phyloP scores from a whole-genome alignment of 75 land plant species.

The Azolla pinnata region DNA sequence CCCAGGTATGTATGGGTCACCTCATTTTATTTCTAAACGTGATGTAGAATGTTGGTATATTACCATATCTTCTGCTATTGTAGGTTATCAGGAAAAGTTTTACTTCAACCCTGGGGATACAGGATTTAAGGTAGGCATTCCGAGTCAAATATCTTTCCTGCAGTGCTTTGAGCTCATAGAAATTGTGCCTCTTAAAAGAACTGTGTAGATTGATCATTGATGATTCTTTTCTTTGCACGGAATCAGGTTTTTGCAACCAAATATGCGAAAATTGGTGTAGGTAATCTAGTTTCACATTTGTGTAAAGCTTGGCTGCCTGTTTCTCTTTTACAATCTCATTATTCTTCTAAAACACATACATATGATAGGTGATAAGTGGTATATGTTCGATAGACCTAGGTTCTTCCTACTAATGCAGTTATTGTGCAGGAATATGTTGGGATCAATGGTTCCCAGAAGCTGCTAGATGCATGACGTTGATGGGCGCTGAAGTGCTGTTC shows the following conservation, averaged over 20 bases:
- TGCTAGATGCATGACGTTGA: conserved; percentile 63
- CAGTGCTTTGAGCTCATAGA: not conserved
- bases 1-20: conserved; percentile 49
- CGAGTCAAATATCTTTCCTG: no score
- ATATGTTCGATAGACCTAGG: no score
- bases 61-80: conserved; percentile 3
- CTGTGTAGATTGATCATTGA: not conserved
- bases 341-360: not conserved
- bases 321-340: not conserved
- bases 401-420: no score
- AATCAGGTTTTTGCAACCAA: conserved; percentile 78
- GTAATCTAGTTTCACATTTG: conserved; percentile 27
- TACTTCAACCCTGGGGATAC: conserved; percentile 99
- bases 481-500: conserved; percentile 86
- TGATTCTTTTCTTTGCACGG: not conserved
- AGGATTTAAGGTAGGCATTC: conserved; percentile 92
- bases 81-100: conserved; percentile 94
- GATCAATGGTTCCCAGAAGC: conserved; percentile 92
- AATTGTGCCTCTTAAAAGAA: not conserved
- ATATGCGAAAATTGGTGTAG: conserved; percentile 89
- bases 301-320: not conserved
- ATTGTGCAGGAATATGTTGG: conserved; percentile 76
- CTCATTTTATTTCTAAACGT: no score
- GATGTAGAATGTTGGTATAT: no score
- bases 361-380: not conserved